Evolutionary conservation across 2,329 filamentous ascomycete species (phyloP).

Genomic region (Neopestalotiopsis rosae): DNA sequence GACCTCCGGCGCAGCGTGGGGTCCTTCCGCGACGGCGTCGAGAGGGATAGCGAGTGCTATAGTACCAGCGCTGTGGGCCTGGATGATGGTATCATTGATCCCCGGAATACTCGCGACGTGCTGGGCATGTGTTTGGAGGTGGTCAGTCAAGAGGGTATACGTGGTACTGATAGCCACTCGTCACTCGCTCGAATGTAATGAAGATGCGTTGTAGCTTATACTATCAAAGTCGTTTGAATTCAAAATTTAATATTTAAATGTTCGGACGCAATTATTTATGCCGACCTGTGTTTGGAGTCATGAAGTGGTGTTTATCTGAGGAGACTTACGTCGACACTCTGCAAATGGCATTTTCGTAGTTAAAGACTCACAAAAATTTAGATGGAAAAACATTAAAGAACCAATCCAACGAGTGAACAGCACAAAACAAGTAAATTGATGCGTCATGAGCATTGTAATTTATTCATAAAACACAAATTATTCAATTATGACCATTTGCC

Average conservation of each 20-base stretch:
- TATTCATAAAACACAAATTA: not conserved
- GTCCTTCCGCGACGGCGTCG: conserved; percentile 26
- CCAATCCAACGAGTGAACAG: no score
- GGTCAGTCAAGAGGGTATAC: conserved; percentile 15
- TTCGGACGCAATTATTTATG: no score
- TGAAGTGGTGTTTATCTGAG: no score
- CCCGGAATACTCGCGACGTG: conserved; percentile 10
- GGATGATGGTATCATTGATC: conserved; percentile 37
- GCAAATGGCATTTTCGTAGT: no score
- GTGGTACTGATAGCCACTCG: not conserved
- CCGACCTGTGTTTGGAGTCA: no score
- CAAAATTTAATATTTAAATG: not conserved
- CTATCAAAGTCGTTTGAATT: not conserved
- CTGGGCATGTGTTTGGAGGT: conserved; percentile 41
- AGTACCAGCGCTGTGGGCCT: conserved; percentile 29
- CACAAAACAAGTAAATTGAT: no score
- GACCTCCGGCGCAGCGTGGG: not conserved
- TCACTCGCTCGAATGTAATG: not conserved
- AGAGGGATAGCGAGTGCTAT: conserved; percentile 29
- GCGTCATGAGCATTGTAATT: not conserved
- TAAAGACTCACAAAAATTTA: no score
- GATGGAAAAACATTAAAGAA: no score
- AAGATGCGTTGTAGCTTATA: not conserved
- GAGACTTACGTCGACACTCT: no score
- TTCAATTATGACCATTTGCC: not conserved